phyloP scores from a whole-genome alignment of 2,329 filamentous ascomycete species.

The Alternaria consortialis region DNA sequence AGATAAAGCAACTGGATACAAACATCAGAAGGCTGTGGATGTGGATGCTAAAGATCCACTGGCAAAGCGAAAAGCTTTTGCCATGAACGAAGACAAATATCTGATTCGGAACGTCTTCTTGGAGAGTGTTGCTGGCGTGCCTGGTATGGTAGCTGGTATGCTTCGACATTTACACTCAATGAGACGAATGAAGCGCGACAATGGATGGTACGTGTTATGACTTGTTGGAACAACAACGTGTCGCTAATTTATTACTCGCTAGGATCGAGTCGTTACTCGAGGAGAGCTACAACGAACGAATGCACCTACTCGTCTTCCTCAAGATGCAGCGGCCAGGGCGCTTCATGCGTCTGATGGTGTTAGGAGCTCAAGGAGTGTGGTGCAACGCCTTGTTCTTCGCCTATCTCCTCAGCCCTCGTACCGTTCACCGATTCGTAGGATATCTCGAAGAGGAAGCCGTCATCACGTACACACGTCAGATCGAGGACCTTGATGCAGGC shows the following conservation, averaged over 20 bases:
- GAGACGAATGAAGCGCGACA: conserved; percentile 86
- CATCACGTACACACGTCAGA: conserved; percentile 89
- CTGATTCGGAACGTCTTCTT: conserved; percentile 90
- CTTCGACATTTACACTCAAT: conserved; percentile 86
- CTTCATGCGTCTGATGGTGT: conserved; percentile 92
- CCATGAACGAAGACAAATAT: conserved; percentile 87
- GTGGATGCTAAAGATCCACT: conserved; percentile 50
- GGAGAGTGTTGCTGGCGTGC: conserved; percentile 92
- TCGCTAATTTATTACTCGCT: conserved; percentile 15
- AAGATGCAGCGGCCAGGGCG: conserved; percentile 86
- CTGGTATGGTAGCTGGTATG: conserved; percentile 97
- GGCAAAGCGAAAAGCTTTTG: conserved; percentile 69
- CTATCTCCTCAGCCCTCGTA: conserved; percentile 86
- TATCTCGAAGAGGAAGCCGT: conserved; percentile 98
- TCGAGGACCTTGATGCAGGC: conserved; percentile 87
- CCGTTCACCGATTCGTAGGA: conserved; percentile 93
- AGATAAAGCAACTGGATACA: conserved; percentile 82
- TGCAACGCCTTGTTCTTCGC: conserved; percentile 93
- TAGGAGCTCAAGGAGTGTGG: conserved; percentile 71
- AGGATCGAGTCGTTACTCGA: conserved; percentile 92
- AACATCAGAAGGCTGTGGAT: conserved; percentile 68
- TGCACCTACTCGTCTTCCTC: conserved; percentile 92
- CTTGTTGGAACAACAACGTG: neutral
- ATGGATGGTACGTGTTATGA: conserved; percentile 72
- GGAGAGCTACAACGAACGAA: conserved; percentile 91